Percentiles rank a stretch among this genome's conserved stretches.
phyloP scores from a whole-genome alignment of 148 eudicot genomes.

The Cornus controversa region DNA sequence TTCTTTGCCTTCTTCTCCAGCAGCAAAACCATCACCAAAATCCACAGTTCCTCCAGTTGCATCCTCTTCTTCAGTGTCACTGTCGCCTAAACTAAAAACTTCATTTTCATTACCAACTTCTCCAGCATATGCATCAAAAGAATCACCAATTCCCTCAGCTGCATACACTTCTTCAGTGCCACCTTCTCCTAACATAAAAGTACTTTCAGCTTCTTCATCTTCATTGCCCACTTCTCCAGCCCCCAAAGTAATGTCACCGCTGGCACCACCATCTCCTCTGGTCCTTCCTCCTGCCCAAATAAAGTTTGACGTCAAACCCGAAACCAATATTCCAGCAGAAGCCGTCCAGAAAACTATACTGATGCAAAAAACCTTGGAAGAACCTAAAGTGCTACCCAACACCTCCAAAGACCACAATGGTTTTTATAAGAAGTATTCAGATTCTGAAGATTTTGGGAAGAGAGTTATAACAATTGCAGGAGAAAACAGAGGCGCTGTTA shows the following conservation, averaged over 20 bases:
- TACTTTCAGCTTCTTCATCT: conserved; percentile 5
- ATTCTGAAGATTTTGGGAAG: no score
- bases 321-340: conserved; percentile 27
- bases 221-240: no score
- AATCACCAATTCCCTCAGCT: no score
- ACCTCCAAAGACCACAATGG: neutral
- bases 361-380: conserved; percentile 39
- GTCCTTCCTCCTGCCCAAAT: no score
- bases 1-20: conserved; percentile 12
- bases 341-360: conserved; percentile 46
- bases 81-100: no score
- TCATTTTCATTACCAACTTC: no score
- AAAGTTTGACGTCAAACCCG: conserved; percentile 24
- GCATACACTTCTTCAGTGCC: no score
- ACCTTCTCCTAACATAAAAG: no score
- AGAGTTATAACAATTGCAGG: conserved; percentile 60
- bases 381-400: conserved; percentile 21
- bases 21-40: conserved; percentile 8
- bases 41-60: conserved; percentile 18
- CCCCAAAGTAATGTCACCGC: conserved; percentile 2
- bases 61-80: neutral
- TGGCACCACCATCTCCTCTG: conserved; percentile 44
- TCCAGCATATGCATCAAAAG: no score
- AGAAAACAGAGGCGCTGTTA: conserved; percentile 73
- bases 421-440: conserved; percentile 24